Conservation (phyloP, 176 grass and related monocot genomes). For the Rhipidocladum racemiflorum region DNA sequence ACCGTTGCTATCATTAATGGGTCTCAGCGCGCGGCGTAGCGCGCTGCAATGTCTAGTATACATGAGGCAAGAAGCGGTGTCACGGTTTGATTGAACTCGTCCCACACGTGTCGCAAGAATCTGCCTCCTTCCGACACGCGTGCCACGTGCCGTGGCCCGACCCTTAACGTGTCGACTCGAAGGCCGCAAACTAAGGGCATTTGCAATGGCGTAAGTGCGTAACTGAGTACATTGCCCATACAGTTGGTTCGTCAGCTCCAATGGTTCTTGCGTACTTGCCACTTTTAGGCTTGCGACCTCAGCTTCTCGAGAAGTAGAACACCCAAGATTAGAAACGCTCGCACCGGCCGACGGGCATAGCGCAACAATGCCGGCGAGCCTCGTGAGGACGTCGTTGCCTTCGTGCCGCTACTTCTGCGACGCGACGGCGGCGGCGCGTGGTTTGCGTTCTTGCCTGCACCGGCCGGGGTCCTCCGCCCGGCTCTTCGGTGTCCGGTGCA, state of each 20-base stretch:
- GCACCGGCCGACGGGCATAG: background rate
- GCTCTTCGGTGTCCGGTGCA: conserved; percentile 1
- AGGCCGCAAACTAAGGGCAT: background rate
- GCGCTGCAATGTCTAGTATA: no score
- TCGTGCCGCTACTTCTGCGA: background rate
- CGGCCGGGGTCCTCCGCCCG: background rate
- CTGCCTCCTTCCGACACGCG: background rate
- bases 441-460: background rate
- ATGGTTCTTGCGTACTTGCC: background rate
- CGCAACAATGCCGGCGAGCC: conserved; percentile 16
- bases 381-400: conserved; percentile 8
- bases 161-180: conserved; percentile 4
- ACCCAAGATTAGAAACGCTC: background rate
- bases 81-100: background rate
- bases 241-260: background rate
- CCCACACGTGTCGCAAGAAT: background rate
- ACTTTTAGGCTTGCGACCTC: background rate
- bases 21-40: no score
- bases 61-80: no score
- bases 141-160: background rate
- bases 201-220: no score
- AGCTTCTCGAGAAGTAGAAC: background rate
- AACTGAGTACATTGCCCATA: background rate
- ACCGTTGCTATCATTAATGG: no score
- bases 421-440: background rate